Evolutionary conservation across 2,329 filamentous ascomycete genomes (phyloP).

Genomic region (Aquanectria penicillioides): DNA sequence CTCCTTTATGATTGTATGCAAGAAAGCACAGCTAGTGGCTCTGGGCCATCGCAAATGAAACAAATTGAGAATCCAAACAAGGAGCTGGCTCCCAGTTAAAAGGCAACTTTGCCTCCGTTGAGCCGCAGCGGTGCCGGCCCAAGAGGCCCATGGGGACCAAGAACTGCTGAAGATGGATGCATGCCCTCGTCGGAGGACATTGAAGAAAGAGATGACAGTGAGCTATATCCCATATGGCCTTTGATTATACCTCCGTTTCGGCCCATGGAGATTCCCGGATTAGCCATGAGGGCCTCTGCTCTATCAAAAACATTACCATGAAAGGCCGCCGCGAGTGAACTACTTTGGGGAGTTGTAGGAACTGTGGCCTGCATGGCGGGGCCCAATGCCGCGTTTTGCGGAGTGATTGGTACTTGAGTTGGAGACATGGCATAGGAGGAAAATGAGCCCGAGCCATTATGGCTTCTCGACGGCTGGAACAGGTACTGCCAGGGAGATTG

Average conservation of each 20-base stretch:
- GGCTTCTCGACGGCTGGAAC: conserved; percentile 29
- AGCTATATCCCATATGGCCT: conserved; percentile 52
- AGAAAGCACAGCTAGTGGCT: conserved; percentile 17
- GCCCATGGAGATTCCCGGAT: conserved; percentile 67
- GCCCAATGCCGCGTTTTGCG: conserved; percentile 87
- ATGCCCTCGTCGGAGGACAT: conserved; percentile 53
- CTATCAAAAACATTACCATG: conserved; percentile 69
- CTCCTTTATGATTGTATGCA: conserved; percentile 27
- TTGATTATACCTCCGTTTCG: conserved; percentile 59
- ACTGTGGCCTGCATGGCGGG: conserved; percentile 92
- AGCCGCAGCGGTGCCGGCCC: conserved; percentile 47
- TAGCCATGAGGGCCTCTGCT: conserved; percentile 66
- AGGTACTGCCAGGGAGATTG: conserved; percentile 67
- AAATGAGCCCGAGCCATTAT: conserved; percentile 33
- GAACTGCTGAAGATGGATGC: conserved; percentile 42
- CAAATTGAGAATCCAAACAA: conserved; percentile 26
- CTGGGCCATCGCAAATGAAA: conserved; percentile 15
- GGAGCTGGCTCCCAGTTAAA: conserved; percentile 38
- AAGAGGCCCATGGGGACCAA: conserved; percentile 46
- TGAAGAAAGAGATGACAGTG: conserved; percentile 53
- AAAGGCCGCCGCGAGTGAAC: conserved; percentile 65
- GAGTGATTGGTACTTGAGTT: conserved; percentile 75
- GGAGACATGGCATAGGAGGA: conserved; percentile 42
- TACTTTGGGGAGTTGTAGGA: conserved; percentile 73
- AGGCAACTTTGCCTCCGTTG: conserved; percentile 51